Percentiles rank a stretch among this genome's conserved stretches.
phyloP scores from a whole-genome alignment of 2,329 filamentous ascomycete genomes.

The Gaeumannomyces tritici region DNA sequence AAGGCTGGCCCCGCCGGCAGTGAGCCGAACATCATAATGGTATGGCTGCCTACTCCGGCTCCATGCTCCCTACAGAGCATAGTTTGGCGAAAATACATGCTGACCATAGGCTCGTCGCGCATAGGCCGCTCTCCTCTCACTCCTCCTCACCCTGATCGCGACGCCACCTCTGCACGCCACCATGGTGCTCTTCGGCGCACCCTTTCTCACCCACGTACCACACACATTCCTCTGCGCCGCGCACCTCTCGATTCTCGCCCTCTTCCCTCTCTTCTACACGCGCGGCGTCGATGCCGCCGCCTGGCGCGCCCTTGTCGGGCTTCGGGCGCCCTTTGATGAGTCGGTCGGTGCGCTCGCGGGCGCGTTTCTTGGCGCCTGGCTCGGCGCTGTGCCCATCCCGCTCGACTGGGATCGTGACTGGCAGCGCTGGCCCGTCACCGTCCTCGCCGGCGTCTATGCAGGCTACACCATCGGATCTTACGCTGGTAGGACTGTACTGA shows the following conservation, averaged over 20 bases:
- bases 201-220: constrained; percentile 67
- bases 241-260: constrained; percentile 70
- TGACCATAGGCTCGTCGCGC: neutral
- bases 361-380: constrained; percentile 72
- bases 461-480: constrained; percentile 65
- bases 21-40: constrained; percentile 34
- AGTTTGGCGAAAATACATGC: constrained; percentile 2
- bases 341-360: constrained; percentile 77
- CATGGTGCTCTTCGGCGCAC: constrained; percentile 85
- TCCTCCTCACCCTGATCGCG: constrained; percentile 57
- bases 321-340: constrained; percentile 67
- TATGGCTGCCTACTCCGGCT: constrained; percentile 19
- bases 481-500: constrained; percentile 42
- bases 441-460: constrained; percentile 71
- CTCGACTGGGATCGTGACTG: constrained; percentile 98
- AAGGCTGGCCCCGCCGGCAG: constrained; percentile 23
- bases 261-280: constrained; percentile 75
- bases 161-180: constrained; percentile 53
- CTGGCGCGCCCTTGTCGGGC: constrained; percentile 62
- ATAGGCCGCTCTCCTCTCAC: constrained; percentile 35
- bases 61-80: neutral
- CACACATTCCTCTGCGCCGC: constrained; percentile 74
- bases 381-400: constrained; percentile 90
- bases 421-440: constrained; percentile 96
- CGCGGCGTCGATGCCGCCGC: constrained; percentile 65